These are phyloP conservation scores for Chaetoscypha palmicola DNA, from an alignment of 2,329 filamentous ascomycete species.

Conservation along the genomic window DNA sequence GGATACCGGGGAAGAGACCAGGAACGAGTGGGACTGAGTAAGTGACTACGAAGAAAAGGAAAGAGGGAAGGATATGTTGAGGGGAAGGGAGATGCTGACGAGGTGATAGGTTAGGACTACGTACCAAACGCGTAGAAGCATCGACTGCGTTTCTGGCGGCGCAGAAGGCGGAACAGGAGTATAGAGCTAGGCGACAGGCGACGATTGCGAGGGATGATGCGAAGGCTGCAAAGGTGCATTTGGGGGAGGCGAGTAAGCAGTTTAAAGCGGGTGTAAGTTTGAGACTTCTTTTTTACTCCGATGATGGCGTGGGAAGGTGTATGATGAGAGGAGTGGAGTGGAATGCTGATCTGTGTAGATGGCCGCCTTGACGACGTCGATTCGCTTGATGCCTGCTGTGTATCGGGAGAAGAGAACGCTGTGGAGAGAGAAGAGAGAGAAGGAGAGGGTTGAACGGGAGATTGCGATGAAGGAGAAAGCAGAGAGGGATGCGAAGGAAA, in stretches of 20 bases:
- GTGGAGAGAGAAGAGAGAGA: conserved; percentile 27
- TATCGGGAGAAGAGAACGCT: conserved; percentile 34
- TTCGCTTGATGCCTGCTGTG: conserved; percentile 24
- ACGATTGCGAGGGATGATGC: conserved; percentile 16
- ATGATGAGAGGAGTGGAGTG: not conserved
- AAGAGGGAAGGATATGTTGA: no score
- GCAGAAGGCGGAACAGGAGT: conserved; percentile 22
- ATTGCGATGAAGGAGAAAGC: conserved; percentile 32
- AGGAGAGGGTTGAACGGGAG: conserved; percentile 22
- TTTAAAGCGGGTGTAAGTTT: conserved; percentile 6
- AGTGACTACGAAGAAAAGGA: not conserved
- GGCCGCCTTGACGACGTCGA: not conserved
- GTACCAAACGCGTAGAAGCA: conserved; percentile 20
- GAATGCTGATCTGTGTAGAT: not conserved
- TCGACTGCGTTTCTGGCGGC: conserved; percentile 19
- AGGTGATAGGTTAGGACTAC: conserved; percentile 14
- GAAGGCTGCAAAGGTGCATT: conserved; percentile 19
- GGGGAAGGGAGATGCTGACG: no score
- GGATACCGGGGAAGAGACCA: not conserved
- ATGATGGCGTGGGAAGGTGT: not conserved
- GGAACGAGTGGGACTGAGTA: conserved; percentile 11
- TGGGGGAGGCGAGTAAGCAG: conserved; percentile 11
- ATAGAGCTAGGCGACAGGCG: conserved; percentile 21
- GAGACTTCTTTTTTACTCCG: not conserved
- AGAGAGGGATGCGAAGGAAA: conserved; percentile 3